These are phyloP conservation scores for Cupressus sempervirens DNA, from an alignment of 75 land plant genomes.

Conservation along the genomic window DNA sequence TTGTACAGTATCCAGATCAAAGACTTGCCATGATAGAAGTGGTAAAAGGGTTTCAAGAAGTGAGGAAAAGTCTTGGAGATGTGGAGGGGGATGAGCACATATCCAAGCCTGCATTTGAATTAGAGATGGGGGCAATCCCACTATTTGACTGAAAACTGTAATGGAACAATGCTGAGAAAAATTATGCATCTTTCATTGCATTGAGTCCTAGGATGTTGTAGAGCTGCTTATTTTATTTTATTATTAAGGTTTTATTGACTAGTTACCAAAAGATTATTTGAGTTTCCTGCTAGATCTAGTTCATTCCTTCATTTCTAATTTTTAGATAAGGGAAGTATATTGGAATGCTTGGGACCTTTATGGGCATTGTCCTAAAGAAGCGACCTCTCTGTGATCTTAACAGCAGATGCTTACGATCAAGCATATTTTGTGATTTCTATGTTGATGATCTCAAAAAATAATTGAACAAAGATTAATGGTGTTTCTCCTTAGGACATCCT, in stretches of 20 bases:
- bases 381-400: not conserved
- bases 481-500: not conserved
- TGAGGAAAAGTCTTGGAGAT: conserved; percentile 12
- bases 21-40: conserved; percentile 62
- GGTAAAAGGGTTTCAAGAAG: conserved; percentile 42
- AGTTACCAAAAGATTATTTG: too few species aligned
- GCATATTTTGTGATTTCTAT: not conserved
- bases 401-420: conserved; percentile 3
- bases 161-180: not conserved
- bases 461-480: not conserved
- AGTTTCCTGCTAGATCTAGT: too few species aligned
- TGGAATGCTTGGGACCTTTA: not conserved
- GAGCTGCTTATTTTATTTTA: too few species aligned
- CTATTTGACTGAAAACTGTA: not conserved
- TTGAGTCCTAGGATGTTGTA: not conserved
- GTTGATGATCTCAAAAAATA: not conserved
- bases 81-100: not conserved
- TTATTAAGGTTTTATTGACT: too few species aligned
- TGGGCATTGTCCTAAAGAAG: conserved; percentile 3
- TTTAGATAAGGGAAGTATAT: too few species aligned
- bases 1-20: conserved; percentile 53
- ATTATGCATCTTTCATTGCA: not conserved
- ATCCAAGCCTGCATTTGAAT: not conserved
- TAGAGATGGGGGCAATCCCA: not conserved
- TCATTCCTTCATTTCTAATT: too few species aligned